A percentile compares a stretch with the other conserved stretches of the same genome.
phyloP scores from a whole-genome alignment of 1,284 basidiomycete species.

The Irpex sp. region DNA sequence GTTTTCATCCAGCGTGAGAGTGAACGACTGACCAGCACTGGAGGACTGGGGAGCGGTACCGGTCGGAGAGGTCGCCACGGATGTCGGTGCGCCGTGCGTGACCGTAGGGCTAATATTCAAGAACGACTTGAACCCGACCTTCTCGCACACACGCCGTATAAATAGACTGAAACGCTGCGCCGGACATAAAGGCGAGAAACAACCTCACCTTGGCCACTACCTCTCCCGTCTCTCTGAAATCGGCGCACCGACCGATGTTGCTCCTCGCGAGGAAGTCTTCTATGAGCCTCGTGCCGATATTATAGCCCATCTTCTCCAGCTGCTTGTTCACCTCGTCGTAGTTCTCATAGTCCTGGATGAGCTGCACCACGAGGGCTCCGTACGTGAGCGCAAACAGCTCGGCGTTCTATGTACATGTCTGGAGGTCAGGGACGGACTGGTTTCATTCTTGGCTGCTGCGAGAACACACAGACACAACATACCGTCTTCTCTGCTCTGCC shows the following conservation, averaged over 20 bases:
- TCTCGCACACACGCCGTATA: background rate
- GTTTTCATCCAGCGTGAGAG: conserved; percentile 91
- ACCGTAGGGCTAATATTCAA: conserved; percentile 89
- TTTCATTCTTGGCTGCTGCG: background rate
- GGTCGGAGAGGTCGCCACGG: conserved; percentile 40
- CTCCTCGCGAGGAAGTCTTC: conserved; percentile 97
- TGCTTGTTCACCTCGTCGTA: conserved; percentile 88
- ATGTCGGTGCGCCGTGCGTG: conserved; percentile 57
- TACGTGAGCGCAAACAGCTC: conserved; percentile 98
- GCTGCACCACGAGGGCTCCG: conserved; percentile 95
- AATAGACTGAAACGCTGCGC: background rate
- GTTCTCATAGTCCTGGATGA: conserved; percentile 99
- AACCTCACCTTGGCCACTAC: conserved; percentile 80
- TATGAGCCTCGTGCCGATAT: conserved; percentile 94
- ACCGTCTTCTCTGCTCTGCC: conserved; percentile 87
- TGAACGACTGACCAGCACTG: conserved; percentile 60
- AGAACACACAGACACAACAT: conserved; percentile 28
- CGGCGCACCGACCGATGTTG: conserved; percentile 78
- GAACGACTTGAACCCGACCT: conserved; percentile 99
- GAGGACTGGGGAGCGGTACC: conserved; percentile 34
- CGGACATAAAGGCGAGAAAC: background rate
- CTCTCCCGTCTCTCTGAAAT: conserved; percentile 94
- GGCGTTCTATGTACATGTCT: conserved; percentile 65
- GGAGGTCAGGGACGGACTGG: conserved; percentile 19
- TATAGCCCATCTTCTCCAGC: conserved; percentile 94